Percentiles rank a stretch among this genome's conserved stretches.
Conservation (phyloP, 768 basidiomycete species). For the Porpolomopsis calyptriformis region DNA sequence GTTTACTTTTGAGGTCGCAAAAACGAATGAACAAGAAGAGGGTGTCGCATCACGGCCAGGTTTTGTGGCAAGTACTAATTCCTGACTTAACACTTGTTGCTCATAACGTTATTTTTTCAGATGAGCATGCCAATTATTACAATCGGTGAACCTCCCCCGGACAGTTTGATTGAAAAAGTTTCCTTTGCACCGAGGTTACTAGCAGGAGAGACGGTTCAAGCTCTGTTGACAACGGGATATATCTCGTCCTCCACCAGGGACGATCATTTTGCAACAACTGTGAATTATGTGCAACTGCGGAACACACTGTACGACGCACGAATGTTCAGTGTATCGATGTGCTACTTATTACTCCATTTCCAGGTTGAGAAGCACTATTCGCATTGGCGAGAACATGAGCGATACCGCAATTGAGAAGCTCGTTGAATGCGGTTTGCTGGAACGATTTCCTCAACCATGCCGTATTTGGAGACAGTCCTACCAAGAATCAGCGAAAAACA, state of each 20-base stretch:
- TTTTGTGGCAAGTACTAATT: conserved; percentile 28
- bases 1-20: conserved; percentile 42
- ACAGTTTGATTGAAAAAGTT: conserved; percentile 3
- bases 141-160: conserved; percentile 7
- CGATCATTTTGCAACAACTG: not conserved
- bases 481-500: not conserved
- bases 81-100: conserved; percentile 5
- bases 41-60: conserved; percentile 32
- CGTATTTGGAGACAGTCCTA: not conserved
- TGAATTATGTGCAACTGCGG: conserved; percentile 11
- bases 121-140: conserved; percentile 8
- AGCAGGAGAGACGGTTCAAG: conserved; percentile 32
- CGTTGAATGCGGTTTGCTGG: not conserved
- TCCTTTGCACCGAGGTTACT: conserved; percentile 22
- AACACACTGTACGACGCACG: conserved; percentile 12
- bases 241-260: conserved; percentile 7
- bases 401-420: not conserved
- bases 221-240: conserved; percentile 26
- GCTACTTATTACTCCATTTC: too few species aligned
- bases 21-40: conserved; percentile 47
- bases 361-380: not conserved
- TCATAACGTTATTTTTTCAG: conserved; percentile 3
- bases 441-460: not conserved
- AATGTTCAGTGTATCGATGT: not conserved
- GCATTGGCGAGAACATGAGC: not conserved